Evolutionary conservation across 768 basidiomycete genomes (phyloP), one percentile per base, ranked within the genome.

Genomic region (Auriscalpium microsporum): DNA sequence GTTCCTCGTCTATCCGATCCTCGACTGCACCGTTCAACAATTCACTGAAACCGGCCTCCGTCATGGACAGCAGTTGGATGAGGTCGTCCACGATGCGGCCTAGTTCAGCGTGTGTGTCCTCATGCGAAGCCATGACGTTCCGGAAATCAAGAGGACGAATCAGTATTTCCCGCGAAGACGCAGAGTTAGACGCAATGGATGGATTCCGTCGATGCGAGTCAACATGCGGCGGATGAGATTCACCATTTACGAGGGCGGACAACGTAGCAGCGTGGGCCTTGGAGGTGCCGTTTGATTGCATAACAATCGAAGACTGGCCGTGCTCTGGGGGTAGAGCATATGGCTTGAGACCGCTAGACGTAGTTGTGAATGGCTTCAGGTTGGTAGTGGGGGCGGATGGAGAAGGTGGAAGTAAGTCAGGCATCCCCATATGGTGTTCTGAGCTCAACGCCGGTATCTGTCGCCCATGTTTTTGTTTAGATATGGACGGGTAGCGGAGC

Each of bases 51-150:
- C 92, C 93, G 10, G 67, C 70, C 64, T 92, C 88, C 1, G 94
- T 78, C 0, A 83, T 75, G 5, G 78, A 77, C 55, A 97, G 68
- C 90, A 90, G 94, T 58, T 79, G 75, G 2, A 78, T 76, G 37
- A 97, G 78, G 63, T 87, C 83, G 46, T 86, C 85, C 10, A 95
- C 80, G 3, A 84, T 87, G 45, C 75, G 70, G 45, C 82, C 83
- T 48, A 97, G 77, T 65, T 91, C 87, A 1, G 72, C 67, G 60
- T 88, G 85, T 1, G 85, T 82, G 36, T 74, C 76, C 10, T 82
- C 83, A 28, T 73, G 72, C 6, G 76, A 77, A 17, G 79, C 74
- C 57, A 85, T 69, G 19, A 80, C 67, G 23, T 74, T 69, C 6
- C 69, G 69, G 57, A 92, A 86, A 65, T 94, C 83, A n/a, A 96